These are phyloP conservation scores for Volvox carteri DNA, from an alignment of 163 green algal genomes.

Conservation along the genomic window DNA sequence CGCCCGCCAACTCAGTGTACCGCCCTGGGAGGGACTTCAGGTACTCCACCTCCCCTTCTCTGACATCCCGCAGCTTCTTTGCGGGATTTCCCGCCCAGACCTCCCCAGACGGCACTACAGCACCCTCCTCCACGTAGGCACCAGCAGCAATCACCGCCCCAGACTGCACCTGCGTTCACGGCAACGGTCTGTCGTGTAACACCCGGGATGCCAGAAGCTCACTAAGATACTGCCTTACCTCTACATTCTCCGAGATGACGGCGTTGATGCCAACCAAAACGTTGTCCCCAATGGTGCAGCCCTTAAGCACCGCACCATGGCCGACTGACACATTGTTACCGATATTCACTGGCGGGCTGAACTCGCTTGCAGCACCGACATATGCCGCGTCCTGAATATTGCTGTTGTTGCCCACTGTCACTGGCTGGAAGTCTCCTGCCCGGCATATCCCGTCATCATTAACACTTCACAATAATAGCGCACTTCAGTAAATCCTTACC, in stretches of 20 bases:
- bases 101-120: conserved; percentile 80
- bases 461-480: too few relatives aligned
- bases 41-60: conserved; percentile 90
- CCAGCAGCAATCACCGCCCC: conserved; percentile 95
- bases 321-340: conserved; percentile 94
- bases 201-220: too few relatives aligned
- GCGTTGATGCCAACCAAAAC: conserved; percentile 96
- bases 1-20: conserved; percentile 71
- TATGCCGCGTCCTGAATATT: conserved; percentile 96
- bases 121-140: conserved; percentile 87
- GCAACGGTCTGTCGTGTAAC: too few relatives aligned
- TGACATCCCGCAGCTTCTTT: conserved; percentile 90
- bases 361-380: conserved; percentile 82
- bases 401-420: conserved; percentile 88
- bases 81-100: conserved; percentile 88
- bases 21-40: conserved; percentile 69
- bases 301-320: conserved; percentile 86
- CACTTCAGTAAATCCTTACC: conserved; percentile 35
- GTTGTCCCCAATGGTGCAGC: conserved; percentile 91
- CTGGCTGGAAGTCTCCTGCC: conserved; percentile 88
- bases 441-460: too few relatives aligned
- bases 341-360: conserved; percentile 63
- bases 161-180: conserved; percentile 82
- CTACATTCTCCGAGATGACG: conserved; percentile 84
- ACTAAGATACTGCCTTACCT: too few relatives aligned